Conservation (phyloP, 2,329 filamentous ascomycete genomes). For the Pseudopyrenochaeta lycopersici region DNA sequence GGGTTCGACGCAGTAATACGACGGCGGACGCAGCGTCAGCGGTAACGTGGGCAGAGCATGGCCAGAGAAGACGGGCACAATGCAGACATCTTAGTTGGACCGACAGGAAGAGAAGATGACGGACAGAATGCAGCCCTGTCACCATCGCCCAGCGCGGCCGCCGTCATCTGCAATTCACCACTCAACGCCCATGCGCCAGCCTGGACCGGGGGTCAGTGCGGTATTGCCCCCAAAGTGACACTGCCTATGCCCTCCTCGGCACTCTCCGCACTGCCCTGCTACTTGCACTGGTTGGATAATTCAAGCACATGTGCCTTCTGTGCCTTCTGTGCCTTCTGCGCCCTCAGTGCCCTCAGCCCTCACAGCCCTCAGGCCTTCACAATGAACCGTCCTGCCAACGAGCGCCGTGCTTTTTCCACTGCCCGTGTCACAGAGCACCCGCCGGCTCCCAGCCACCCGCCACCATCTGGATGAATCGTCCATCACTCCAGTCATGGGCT, state of each 20-base stretch:
- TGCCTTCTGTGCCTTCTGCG: no score
- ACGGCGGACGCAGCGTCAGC: slow-evolving; percentile 24
- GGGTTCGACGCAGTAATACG: slow-evolving; percentile 30
- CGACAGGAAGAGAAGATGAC: slow-evolving; percentile 22
- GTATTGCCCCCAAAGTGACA: background rate
- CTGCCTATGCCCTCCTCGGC: background rate
- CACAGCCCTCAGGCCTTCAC: background rate
- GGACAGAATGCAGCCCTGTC: slow-evolving; percentile 37
- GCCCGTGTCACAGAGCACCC: background rate
- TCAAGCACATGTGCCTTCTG: background rate
- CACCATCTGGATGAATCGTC: background rate
- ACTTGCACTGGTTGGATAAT: background rate
- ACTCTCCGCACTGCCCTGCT: background rate
- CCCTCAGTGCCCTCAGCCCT: no score
- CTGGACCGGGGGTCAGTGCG: slow-evolving; percentile 4
- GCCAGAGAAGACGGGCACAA: slow-evolving; percentile 28
- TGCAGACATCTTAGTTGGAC: slow-evolving; percentile 39
- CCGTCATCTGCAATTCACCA: slow-evolving; percentile 35
- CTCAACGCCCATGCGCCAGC: slow-evolving; percentile 18
- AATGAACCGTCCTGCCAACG: background rate
- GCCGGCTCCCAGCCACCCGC: background rate
- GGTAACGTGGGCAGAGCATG: slow-evolving; percentile 26
- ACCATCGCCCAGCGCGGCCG: slow-evolving; percentile 26
- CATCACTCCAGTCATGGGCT: no score
- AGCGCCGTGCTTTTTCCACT: background rate